A percentile compares a stretch with the other conserved stretches of the same genome.
phyloP scores from a whole-genome alignment of 208 protist genomes.

The Porcisia deanei region DNA sequence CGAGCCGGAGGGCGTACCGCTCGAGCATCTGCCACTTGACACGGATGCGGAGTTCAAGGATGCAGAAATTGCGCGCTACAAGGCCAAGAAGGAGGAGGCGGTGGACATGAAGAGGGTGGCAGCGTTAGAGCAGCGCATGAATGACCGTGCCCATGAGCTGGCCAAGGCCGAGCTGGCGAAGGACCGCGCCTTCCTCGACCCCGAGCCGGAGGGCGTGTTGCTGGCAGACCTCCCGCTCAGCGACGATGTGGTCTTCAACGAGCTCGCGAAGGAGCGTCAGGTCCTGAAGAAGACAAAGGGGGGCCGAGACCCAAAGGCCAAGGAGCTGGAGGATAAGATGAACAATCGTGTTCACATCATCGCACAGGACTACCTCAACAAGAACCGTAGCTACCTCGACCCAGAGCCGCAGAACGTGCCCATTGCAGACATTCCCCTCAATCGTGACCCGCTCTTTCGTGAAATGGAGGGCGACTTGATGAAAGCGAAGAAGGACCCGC shows the following conservation, averaged over 20 bases:
- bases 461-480: constrained; percentile 75
- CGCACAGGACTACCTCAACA: constrained; percentile 59
- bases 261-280: constrained; percentile 70
- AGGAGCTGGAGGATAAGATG: constrained; percentile 73
- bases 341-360: constrained; percentile 74
- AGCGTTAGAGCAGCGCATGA: constrained; percentile 59
- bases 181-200: constrained; percentile 72
- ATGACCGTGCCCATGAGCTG: constrained; percentile 57
- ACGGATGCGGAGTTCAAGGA: constrained; percentile 78
- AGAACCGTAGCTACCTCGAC: constrained; percentile 73
- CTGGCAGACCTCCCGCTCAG: constrained; percentile 59
- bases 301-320: constrained; percentile 38
- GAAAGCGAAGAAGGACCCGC: constrained; percentile 57
- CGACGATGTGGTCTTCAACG: constrained; percentile 63
- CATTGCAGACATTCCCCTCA: constrained; percentile 61
- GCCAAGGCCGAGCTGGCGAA: constrained; percentile 55
- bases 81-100: constrained; percentile 48
- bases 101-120: constrained; percentile 37
- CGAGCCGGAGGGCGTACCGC: constrained; percentile 70
- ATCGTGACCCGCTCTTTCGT: constrained; percentile 72
- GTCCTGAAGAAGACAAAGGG: constrained; percentile 56
- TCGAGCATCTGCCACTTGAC: constrained; percentile 73
- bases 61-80: constrained; percentile 71
- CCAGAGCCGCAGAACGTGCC: constrained; percentile 67
- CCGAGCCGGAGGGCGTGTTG: constrained; percentile 82